phyloP scores from a whole-genome alignment of 1,139 yeast species.

The Zygoascus hellenicus region DNA sequence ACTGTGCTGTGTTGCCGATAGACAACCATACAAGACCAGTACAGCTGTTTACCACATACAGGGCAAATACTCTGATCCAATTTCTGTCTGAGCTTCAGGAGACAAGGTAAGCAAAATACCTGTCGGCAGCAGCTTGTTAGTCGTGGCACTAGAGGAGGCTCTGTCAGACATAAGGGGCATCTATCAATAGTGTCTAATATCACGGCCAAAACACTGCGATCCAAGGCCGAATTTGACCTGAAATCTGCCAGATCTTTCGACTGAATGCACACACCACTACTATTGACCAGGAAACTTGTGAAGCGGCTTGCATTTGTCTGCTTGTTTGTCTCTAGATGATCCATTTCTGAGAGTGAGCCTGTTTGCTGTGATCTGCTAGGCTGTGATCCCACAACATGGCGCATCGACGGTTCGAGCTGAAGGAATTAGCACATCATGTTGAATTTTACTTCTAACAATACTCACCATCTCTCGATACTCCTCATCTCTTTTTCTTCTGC shows the following conservation, averaged over 20 bases:
- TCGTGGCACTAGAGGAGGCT: slow-evolving; percentile 18
- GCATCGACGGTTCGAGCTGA: background rate
- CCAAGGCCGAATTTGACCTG: too few relatives aligned
- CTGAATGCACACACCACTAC: too few relatives aligned
- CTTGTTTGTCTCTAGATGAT: too few relatives aligned
- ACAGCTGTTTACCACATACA: slow-evolving; percentile 13
- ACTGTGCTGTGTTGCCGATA: slow-evolving; percentile 6
- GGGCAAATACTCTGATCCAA: slow-evolving; percentile 14
- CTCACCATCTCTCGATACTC: slow-evolving; percentile 2
- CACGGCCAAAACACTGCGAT: too few relatives aligned
- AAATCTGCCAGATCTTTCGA: too few relatives aligned
- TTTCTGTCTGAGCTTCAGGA: slow-evolving; percentile 11
- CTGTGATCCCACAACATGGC: background rate
- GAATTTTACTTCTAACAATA: background rate
- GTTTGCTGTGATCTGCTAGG: background rate
- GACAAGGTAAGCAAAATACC: slow-evolving; percentile 16
- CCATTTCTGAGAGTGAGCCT: too few relatives aligned
- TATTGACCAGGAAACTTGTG: too few relatives aligned
- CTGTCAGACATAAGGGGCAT: slow-evolving; percentile 17
- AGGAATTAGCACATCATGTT: background rate
- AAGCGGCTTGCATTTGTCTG: too few relatives aligned
- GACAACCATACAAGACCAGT: slow-evolving; percentile 13
- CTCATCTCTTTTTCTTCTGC: slow-evolving; percentile 3
- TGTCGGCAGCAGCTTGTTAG: slow-evolving; percentile 17
- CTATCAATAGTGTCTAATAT: slow-evolving; percentile 8